Base-by-base conservation (phyloP, 139 green algal species). In the Deuterostichococcus epilithicus region DNA sequence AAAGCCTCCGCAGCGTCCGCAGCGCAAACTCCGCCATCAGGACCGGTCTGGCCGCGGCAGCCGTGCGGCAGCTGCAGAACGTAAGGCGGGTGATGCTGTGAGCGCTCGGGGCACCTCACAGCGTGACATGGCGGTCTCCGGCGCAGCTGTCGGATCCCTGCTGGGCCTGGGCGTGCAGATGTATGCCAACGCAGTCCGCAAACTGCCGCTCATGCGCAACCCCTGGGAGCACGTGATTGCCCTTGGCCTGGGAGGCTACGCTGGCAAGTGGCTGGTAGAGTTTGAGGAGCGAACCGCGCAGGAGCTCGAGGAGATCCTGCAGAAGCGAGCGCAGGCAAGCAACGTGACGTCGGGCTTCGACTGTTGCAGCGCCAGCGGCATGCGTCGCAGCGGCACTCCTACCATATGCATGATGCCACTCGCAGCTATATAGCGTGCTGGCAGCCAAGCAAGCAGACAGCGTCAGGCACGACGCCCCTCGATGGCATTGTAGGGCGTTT, bases 121-220 rank as follows among this genome's bases (percentile, higher is more conserved):
- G 20, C 52, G 18, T n/a, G 3, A 63, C 18, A 63, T 63, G 52
- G 52, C 52, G 63, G 10, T 69, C 28, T 69, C 63, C 63, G 63
- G 63, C 63, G 30, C 63, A 3, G 63, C 32, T 23, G 25, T 37
- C 30, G 85, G 85, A n/a, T 82, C 81, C 10, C 6, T 71, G 22
- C 35, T 88, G 20, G 85, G 85, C 5, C 69, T 90, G 28, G 78
- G 78, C 18, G 52, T 63, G 52, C 52, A 63, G 77, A 38, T 91
- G 23, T 91, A 92, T 76, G 82, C 78, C 37, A 91, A 91, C 60
- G 87, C 84, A n/a, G 75, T 92, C 44, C 74, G 85, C 37, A 91
- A 91, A 76, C 76, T 91, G 35, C 87, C 87, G 35, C 65, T 90
- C 36, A 84, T 92, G 81, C 81, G 82, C 15, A 72, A 84, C 45